Conservation (phyloP, 306 rosid genomes). For the Malus orientalis region DNA sequence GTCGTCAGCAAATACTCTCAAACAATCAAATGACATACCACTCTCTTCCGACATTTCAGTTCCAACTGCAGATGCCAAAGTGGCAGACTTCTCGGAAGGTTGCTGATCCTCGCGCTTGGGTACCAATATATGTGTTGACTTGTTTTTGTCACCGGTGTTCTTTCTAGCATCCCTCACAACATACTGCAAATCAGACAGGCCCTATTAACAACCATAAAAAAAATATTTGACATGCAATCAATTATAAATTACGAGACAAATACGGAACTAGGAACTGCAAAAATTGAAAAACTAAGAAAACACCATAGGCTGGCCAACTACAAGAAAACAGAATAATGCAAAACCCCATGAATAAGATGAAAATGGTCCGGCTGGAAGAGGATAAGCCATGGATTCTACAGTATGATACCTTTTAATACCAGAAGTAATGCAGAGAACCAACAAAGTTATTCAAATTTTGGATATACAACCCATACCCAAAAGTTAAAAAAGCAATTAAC, state of each 20-base stretch:
- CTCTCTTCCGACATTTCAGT: constrained; percentile 28
- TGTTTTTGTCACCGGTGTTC: constrained; percentile 30
- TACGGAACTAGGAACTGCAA: not conserved
- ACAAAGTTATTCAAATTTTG: not conserved
- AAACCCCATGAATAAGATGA: not conserved
- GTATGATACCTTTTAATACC: not conserved
- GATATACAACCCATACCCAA: not conserved
- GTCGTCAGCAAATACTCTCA: not conserved
- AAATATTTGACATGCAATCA: not conserved
- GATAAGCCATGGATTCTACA: not conserved
- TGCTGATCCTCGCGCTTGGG: constrained; percentile 42
- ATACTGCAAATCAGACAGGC: constrained; percentile 43
- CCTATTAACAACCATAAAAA: not conserved
- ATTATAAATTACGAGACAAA: not conserved
- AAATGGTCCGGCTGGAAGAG: not conserved
- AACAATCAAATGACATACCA: constrained; percentile 29
- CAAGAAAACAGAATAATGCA: not conserved
- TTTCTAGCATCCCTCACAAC: constrained; percentile 53
- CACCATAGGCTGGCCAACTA: not conserved
- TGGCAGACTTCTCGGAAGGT: constrained; percentile 34
- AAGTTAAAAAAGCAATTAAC: not conserved
- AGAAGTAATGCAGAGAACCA: not conserved
- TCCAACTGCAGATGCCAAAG: constrained; percentile 38
- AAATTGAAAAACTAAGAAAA: not conserved
- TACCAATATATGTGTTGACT: constrained; percentile 35